These are phyloP conservation scores for Plectranthus barbatus DNA, from an alignment of 257 asterid species.

Conservation along the genomic window DNA sequence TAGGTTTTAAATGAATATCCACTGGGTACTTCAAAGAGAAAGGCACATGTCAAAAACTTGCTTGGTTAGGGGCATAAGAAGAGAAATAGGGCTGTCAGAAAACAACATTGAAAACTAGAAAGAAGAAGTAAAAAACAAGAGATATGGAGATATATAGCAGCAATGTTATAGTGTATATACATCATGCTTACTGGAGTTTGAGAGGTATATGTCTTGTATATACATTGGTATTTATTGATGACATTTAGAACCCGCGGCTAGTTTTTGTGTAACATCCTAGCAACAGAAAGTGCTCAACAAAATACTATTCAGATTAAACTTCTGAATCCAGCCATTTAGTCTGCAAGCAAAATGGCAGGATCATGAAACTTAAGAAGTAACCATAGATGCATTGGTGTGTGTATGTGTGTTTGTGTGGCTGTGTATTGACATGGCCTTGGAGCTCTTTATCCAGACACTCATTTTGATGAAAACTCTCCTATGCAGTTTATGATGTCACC, in stretches of 20 bases:
- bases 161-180: not conserved
- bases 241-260: not conserved
- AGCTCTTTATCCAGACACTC: no score
- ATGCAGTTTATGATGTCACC: constrained; percentile 84
- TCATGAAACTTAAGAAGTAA: not conserved
- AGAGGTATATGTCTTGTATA: not conserved
- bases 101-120: not conserved
- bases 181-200: not conserved
- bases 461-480: not conserved
- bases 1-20: not conserved
- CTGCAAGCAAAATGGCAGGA: no score
- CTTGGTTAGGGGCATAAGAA: not conserved
- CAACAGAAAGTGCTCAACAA: not conserved
- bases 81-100: not conserved
- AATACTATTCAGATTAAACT: not conserved
- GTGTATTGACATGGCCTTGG: no score
- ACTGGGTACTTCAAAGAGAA: not conserved
- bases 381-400: not conserved
- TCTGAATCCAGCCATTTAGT: not conserved
- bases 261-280: not conserved
- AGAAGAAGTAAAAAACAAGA: not conserved
- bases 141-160: not conserved
- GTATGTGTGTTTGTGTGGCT: no score
- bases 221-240: not conserved
- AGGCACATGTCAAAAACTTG: not conserved